phyloP scores from a whole-genome alignment of 495 filamentous ascomycete species.

The Talaromyces proteolyticus region DNA sequence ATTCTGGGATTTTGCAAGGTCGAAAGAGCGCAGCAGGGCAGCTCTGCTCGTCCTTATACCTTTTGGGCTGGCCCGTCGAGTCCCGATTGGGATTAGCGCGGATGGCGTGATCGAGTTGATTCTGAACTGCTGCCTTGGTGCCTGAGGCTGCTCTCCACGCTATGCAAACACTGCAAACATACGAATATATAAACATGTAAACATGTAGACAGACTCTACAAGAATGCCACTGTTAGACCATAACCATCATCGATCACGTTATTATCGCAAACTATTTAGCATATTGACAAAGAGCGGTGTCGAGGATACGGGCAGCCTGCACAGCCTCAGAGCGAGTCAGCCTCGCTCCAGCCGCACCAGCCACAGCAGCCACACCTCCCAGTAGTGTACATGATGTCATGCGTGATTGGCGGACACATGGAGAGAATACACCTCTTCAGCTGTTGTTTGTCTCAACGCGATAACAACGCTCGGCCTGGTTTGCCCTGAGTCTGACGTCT shows the following conservation, averaged over 20 bases:
- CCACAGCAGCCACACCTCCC: background rate
- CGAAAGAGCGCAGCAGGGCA: background rate
- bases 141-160: too few species aligned
- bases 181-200: too few species aligned
- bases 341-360: background rate
- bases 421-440: too few species aligned
- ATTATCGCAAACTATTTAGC: background rate
- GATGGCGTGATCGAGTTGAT: conserved; percentile 4
- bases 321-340: background rate
- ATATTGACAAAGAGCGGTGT: background rate
- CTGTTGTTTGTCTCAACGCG: too few species aligned
- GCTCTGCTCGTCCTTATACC: conserved; percentile 3
- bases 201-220: too few species aligned
- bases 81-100: conserved; percentile 1
- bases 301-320: background rate
- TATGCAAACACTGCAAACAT: too few species aligned
- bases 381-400: too few species aligned
- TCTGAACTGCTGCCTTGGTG: background rate
- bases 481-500: too few species aligned
- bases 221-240: too few species aligned
- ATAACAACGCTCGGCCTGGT: too few species aligned
- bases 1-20: too few species aligned
- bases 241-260: background rate
- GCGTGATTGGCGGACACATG: too few species aligned
- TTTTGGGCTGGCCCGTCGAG: background rate